Percentiles rank a stretch among this genome's conserved stretches.
phyloP scores from a whole-genome alignment of 495 filamentous ascomycete genomes.

The Xylaria sp. region DNA sequence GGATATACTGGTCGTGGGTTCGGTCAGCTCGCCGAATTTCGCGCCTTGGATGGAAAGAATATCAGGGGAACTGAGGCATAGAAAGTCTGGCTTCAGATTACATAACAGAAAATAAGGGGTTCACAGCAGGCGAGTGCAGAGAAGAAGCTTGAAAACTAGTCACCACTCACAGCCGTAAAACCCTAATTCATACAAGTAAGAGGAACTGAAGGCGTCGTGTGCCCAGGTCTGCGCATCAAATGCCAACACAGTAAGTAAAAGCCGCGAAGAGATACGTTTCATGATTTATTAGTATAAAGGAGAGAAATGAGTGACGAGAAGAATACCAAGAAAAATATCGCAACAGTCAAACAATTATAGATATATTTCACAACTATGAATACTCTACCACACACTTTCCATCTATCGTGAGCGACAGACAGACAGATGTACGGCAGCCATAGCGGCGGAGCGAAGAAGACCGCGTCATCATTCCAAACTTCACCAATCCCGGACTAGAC shows the following conservation, averaged over 20 bases:
- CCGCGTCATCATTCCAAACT: slow-evolving; percentile 1
- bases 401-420: neutral
- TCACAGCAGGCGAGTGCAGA: neutral
- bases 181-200: slow-evolving; percentile 27
- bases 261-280: neutral
- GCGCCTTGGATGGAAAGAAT: neutral
- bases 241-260: slow-evolving; percentile 7
- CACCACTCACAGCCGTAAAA: slow-evolving; percentile 24
- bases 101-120: neutral
- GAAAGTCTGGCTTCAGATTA: neutral
- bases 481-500: neutral
- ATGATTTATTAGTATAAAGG: slow-evolving; percentile 2
- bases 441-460: neutral
- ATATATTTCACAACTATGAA: neutral
- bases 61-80: neutral
- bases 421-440: neutral
- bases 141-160: neutral
- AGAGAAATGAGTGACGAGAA: neutral
- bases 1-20: slow-evolving; percentile 23
- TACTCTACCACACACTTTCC: neutral
- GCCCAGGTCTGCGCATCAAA: neutral
- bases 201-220: slow-evolving; percentile 14
- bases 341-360: neutral
- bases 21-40: slow-evolving; percentile 14
- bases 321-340: neutral